Base-by-base conservation (phyloP, 2,329 filamentous ascomycete genomes). In the Hypoxylon sp. region DNA sequence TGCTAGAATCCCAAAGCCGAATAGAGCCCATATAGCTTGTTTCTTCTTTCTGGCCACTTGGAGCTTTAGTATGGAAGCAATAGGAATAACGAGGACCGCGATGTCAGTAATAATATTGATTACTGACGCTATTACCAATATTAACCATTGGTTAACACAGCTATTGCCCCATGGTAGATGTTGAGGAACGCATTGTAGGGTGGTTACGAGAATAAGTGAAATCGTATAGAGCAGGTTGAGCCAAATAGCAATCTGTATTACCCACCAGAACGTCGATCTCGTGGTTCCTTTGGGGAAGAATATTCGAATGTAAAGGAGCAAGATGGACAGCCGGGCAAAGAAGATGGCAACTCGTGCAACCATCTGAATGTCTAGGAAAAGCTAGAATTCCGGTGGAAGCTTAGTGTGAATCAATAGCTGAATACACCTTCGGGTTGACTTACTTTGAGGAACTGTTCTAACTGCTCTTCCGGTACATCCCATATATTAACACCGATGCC, bases 1-100 rank as follows among this genome's bases (percentile, higher is more conserved):
- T n/a, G 75, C 74, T 55, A 78, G 62, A 17, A 76, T 68, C 1
- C 77, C 76, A 21, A 79, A 73, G 11, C 72, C 72, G 32, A 79
- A 75, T 19, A 79, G 65, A 9, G 70, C 64, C 65, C 73, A 74
- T 2, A 79, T 73, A 7, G 74, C 75, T 58, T 71, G 71, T 55
- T 78, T 79, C 41, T 73, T 73, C 28, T 60, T 69, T n/a, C 58
- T 48, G 11, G 69, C 72, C 59, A 75, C 74, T 13, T 77, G 71
- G 7, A 79, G 67, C 25, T 74, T 72, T 52, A 72, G 68, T n/a
- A 79, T 69, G 4, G 75, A 75, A 9, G 73, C 71, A 17, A 75
- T 71, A 1, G 77, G 77, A 10, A 79, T 72, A 1, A 76, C 49
- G 1, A 75, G 65, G 36, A 76, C 70, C 3, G 73, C 68, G 23